Evolutionary conservation across 2,329 filamentous ascomycete species (phyloP).

Genomic region (Xylaria polymorpha): DNA sequence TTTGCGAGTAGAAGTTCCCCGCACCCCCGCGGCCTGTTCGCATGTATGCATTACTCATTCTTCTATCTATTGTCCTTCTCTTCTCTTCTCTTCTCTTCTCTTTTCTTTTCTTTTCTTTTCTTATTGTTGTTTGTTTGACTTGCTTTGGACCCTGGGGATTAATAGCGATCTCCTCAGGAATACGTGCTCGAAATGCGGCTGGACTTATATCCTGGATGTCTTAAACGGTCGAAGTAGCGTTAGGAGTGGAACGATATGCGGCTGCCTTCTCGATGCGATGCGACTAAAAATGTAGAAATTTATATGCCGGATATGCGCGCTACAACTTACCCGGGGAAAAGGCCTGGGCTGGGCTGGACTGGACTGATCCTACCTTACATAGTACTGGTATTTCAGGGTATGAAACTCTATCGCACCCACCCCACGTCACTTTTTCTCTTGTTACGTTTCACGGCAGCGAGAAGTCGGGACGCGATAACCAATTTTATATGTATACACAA

Average conservation of each 20-base stretch:
- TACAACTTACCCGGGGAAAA: constrained; percentile 28
- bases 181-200: neutral
- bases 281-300: neutral
- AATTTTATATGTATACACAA: neutral
- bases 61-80: neutral
- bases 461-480: neutral
- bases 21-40: constrained; percentile 71
- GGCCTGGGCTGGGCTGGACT: neutral
- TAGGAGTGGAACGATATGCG: neutral
- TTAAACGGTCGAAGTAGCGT: neutral
- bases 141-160: neutral
- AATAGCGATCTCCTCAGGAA: neutral
- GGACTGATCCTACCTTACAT: too few species aligned
- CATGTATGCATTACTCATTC: constrained; percentile 58
- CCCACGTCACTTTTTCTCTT: constrained; percentile 9
- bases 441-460: neutral
- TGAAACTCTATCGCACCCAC: constrained; percentile 1
- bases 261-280: constrained; percentile 11
- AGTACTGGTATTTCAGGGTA: neutral
- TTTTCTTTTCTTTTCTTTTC: neutral
- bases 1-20: constrained; percentile 69
- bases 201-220: neutral
- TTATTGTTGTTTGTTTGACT: neutral
- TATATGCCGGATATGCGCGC: neutral
- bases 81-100: neutral